Evolutionary conservation across 805 yeast genomes (phyloP), one percentile per base, ranked within the genome.

Genomic region (Schizosaccharomyces pombe): DNA sequence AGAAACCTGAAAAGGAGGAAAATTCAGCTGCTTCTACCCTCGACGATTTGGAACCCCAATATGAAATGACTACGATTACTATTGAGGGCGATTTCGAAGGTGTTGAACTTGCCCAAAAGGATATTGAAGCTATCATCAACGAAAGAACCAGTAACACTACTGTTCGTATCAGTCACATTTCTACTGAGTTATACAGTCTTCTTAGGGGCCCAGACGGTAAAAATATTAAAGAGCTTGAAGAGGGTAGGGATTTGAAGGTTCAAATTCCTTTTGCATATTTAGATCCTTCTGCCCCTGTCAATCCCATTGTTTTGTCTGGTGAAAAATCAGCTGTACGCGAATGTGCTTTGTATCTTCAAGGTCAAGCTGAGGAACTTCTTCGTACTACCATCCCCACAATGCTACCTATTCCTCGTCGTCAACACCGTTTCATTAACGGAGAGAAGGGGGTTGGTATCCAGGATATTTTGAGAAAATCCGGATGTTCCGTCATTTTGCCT

Each of bases 81-180:
- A 70, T 87, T 55, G 81, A 77, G 57, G 97, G 96, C 68, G 94
- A 86, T 63, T 74, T 76, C 57, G 93, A 83, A 64, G 86, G 95
- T 55, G 82, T 83, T 60, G 75, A 73, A 58, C 72, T 73, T 53
- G 95, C 96, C 31, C 80, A 80, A 63, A 65, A 69, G 34, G 77
- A 73, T 63, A 85, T 89, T 59, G 60, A 76, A 62, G 77, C 75
- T 22, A 82, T 86, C 61, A 93, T 86, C 53, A 74, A 76, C 62
- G 83, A 82, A 62, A 60, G 57, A 55, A 64, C 57, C 22, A 60
- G 53, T 58, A 57, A 55, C 30, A 54, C 55, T 28, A 55, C 62
- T 9, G n/a, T 57, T n/a, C 43, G 57, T 16, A 57, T 62, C 24
- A 16, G 54, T 52, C 64, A 66, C 16, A 66, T 32, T 29, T 16